These are phyloP conservation scores for Centella asiatica DNA, from an alignment of 129 eudicot species.

Conservation along the genomic window DNA sequence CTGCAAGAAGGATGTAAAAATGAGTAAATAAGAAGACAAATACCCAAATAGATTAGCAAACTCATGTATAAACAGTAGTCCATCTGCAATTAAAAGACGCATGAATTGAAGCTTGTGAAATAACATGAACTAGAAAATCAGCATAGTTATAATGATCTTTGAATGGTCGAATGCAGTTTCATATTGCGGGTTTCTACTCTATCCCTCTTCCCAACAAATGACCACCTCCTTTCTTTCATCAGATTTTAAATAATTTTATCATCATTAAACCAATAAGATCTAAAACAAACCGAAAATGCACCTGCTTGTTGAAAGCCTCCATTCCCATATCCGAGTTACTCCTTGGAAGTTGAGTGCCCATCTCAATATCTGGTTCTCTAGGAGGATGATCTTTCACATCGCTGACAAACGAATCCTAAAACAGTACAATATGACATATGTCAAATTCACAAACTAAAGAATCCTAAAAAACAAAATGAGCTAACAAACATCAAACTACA, in stretches of 20 bases:
- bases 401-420: constrained; percentile 54
- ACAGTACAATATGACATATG: neutral
- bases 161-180: too few relatives aligned
- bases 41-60: too few relatives aligned
- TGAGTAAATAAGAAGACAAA: neutral
- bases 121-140: neutral
- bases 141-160: too few relatives aligned
- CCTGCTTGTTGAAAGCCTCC: constrained; percentile 80
- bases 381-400: constrained; percentile 46
- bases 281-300: neutral
- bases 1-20: constrained; percentile 22
- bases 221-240: too few relatives aligned
- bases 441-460: neutral
- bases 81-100: neutral
- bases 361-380: constrained; percentile 46
- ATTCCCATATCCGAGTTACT: constrained; percentile 63
- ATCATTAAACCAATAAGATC: neutral
- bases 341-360: constrained; percentile 51
- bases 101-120: neutral
- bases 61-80: too few relatives aligned
- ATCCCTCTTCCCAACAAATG: too few relatives aligned
- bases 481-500: too few relatives aligned
- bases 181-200: too few relatives aligned
- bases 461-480: neutral
- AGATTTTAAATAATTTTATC: neutral